Evolutionary conservation across 305 asterid genomes (phyloP).

Genomic region (Solanum chacoense): DNA sequence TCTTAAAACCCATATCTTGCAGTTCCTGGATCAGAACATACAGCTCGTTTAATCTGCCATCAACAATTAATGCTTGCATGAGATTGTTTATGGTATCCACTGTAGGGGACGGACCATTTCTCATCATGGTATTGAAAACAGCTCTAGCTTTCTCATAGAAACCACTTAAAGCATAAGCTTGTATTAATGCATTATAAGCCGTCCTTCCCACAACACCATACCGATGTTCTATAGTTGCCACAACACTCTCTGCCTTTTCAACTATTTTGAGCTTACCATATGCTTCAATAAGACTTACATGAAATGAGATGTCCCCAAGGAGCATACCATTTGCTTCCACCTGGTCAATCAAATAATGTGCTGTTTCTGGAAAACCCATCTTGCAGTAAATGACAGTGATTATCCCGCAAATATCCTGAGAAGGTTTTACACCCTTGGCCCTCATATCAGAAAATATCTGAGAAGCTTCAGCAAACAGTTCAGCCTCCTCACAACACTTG

Average conservation of each 20-base stretch:
- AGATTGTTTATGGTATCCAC: conserved; percentile 70
- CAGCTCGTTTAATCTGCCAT: conserved; percentile 70
- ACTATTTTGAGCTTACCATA: conserved; percentile 65
- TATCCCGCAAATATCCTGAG: conserved; percentile 35
- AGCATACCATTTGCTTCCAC: conserved; percentile 43
- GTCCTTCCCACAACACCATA: conserved; percentile 44
- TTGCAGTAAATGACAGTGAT: conserved; percentile 51
- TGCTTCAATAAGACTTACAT: conserved; percentile 56
- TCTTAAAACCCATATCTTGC: conserved; percentile 92
- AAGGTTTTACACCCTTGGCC: conserved; percentile 58
- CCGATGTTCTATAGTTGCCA: conserved; percentile 51
- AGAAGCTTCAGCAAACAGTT: conserved; percentile 61
- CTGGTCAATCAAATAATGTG: conserved; percentile 49
- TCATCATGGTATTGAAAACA: conserved; percentile 79
- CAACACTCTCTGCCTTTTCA: conserved; percentile 62
- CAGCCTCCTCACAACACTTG: conserved; percentile 46
- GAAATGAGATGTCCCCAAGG: conserved; percentile 38
- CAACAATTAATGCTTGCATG: conserved; percentile 65
- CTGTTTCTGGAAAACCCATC: conserved; percentile 82
- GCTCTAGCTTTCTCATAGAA: conserved; percentile 93
- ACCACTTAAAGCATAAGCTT: conserved; percentile 73
- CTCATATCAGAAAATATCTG: conserved; percentile 81
- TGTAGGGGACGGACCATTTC: conserved; percentile 87
- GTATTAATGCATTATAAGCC: conserved; percentile 74
- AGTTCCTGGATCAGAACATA: conserved; percentile 83